phyloP scores from a whole-genome alignment of 345 rosid genomes.

The Eucalyptus melliodora region DNA sequence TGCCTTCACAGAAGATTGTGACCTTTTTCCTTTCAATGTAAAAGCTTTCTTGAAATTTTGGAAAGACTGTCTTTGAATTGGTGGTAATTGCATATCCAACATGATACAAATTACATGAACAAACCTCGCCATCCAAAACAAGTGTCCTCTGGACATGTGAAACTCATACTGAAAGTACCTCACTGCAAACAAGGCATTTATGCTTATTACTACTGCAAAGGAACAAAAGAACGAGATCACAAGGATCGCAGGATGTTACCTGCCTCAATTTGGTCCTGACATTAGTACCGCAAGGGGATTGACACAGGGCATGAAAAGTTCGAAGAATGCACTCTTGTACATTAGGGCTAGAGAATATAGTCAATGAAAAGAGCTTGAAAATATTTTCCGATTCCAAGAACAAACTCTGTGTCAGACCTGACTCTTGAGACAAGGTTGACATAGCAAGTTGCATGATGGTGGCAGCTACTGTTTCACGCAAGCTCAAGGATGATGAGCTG shows the following conservation, averaged over 20 bases:
- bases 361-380: constrained; percentile 37
- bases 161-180: background rate
- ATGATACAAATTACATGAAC: background rate
- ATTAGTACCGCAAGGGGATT: constrained; percentile 28
- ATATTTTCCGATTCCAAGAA: constrained; percentile 44
- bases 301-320: constrained; percentile 46
- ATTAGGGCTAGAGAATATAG: constrained; percentile 30
- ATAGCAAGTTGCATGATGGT: constrained; percentile 44
- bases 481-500: constrained; percentile 15
- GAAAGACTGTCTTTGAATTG: background rate
- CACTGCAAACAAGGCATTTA: background rate
- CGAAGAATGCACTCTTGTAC: constrained; percentile 45
- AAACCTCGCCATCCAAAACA: background rate
- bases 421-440: constrained; percentile 33
- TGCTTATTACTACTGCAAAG: background rate
- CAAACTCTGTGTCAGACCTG: constrained; percentile 10
- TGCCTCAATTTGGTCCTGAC: constrained; percentile 33
- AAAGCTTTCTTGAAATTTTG: background rate
- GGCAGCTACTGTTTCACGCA: constrained; percentile 44
- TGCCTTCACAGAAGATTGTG: background rate
- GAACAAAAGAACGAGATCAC: background rate
- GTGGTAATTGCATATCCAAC: background rate
- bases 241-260: constrained; percentile 15
- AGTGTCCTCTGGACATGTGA: background rate
- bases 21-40: background rate